Evolutionary conservation across 2,329 filamentous ascomycete species (phyloP), one percentile per base, ranked within the genome.

Genomic region (Diaporthe sp.): DNA sequence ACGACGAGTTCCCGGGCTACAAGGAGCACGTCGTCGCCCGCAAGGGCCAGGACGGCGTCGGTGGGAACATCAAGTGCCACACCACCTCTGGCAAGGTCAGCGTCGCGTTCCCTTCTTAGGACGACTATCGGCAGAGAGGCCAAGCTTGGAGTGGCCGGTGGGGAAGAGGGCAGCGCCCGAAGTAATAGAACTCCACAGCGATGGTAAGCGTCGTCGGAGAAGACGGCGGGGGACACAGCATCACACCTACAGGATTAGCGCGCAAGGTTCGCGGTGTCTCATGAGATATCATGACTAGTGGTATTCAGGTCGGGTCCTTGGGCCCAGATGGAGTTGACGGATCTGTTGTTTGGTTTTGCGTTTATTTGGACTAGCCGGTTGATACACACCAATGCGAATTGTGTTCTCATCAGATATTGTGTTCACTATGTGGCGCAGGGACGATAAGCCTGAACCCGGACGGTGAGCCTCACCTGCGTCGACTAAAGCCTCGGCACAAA

Each of bases 41-140:
- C 74, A 88, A 88, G 82, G 88, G 88, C 6, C 77, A 79, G 2
- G 82, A 80, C 19, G 73, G 37, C 44, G 63, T 55, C 30, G 73
- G 59, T 2, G 68, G 58, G n/a, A 56, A 44, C 4, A 25, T 76
- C 39, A 68, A 63, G 70, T 55, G 56, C 39, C 71, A 75, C 37
- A 75, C 63, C 22, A 72, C 69, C 19, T 72, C 69, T 13, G 75
- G 75, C 55, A 17, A 30, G 17, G 73, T 76, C 42, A 47, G 37
- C 3, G 69, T 73, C 19, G 22, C 22, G 53, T 44, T 76, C 17
- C 56, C 69, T 6, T 63, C 69, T 15, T 72, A 44, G 42, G 44
- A 25, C 10, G 13, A 25, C 1, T 37, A 22, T 12, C 27, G 17
- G 37, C 15, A 30, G 19, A 25, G 6, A 63, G 4, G 39, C 7